Evolutionary conservation across 345 rosid genomes (phyloP).

Genomic region (Salix koriyanagi): DNA sequence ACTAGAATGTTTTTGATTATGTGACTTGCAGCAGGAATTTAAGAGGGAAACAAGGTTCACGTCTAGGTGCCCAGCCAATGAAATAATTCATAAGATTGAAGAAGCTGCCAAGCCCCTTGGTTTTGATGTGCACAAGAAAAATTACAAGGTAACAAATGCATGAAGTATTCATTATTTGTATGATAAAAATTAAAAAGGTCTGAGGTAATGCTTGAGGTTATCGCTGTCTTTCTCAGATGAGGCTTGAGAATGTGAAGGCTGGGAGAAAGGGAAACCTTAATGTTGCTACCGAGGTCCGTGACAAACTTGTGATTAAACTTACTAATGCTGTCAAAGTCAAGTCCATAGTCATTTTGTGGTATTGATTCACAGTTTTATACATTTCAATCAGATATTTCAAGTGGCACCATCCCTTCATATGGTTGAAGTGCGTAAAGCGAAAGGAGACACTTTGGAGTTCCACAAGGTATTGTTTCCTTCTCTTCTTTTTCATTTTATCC

Average conservation of each 20-base stretch:
- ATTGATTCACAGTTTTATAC: conserved; percentile 1
- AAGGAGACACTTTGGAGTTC: conserved; percentile 95
- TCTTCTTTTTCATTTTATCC: neutral
- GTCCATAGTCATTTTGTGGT: neutral
- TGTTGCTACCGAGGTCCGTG: conserved; percentile 72
- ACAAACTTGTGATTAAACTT: neutral
- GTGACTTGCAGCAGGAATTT: conserved; percentile 44
- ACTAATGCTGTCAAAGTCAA: neutral
- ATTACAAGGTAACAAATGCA: conserved; percentile 60
- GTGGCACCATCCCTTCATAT: conserved; percentile 91
- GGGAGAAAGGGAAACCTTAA: conserved; percentile 95
- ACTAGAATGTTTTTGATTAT: neutral
- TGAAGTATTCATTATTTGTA: neutral
- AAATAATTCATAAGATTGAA: conserved; percentile 82
- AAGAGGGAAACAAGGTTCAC: conserved; percentile 94
- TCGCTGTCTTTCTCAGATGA: conserved; percentile 46
- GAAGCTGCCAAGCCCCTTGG: conserved; percentile 94
- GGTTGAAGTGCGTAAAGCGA: conserved; percentile 90
- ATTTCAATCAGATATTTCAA: conserved; percentile 67
- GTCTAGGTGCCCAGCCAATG: conserved; percentile 69
- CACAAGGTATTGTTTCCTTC: conserved; percentile 51
- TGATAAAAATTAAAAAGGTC: neutral
- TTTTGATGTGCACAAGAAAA: conserved; percentile 82
- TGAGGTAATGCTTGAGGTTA: neutral
- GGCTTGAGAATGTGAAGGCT: conserved; percentile 82